phyloP scores from a whole-genome alignment of 208 protist species.

The Acanthamoeba royreba region DNA sequence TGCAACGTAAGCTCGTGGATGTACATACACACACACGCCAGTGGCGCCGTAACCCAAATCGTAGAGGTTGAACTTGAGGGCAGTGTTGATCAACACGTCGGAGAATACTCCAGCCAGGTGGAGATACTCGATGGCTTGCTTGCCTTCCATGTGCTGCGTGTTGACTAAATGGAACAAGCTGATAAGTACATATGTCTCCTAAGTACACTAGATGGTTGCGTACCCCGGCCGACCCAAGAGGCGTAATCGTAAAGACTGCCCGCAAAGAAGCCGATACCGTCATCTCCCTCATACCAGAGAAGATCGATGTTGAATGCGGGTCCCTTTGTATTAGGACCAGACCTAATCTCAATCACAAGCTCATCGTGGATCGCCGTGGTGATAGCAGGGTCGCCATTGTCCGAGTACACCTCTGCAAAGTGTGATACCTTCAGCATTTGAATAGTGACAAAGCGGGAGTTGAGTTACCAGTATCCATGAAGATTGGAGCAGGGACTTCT shows the following conservation, averaged over 20 bases:
- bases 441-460: background rate
- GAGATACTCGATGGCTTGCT: conserved; percentile 29
- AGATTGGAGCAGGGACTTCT: conserved; percentile 8
- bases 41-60: conserved; percentile 40
- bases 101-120: conserved; percentile 33
- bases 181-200: background rate
- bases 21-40: conserved; percentile 47
- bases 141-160: conserved; percentile 26
- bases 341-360: conserved; percentile 42
- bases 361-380: conserved; percentile 33
- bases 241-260: conserved; percentile 12
- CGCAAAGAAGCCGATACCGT: conserved; percentile 52
- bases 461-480: conserved; percentile 31
- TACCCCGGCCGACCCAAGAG: conserved; percentile 38
- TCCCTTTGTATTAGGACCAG: background rate
- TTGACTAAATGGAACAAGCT: background rate
- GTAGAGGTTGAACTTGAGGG: conserved; percentile 11
- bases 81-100: conserved; percentile 17
- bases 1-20: too few relatives aligned
- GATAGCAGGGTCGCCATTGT: background rate
- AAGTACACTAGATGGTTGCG: too few relatives aligned
- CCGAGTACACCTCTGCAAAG: background rate
- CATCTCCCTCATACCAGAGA: conserved; percentile 44
- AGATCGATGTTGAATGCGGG: background rate
- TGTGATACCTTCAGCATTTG: background rate